Evolutionary conservation across 2,329 filamentous ascomycete genomes (phyloP).

Genomic region (Colletotrichum chrysophilum): DNA sequence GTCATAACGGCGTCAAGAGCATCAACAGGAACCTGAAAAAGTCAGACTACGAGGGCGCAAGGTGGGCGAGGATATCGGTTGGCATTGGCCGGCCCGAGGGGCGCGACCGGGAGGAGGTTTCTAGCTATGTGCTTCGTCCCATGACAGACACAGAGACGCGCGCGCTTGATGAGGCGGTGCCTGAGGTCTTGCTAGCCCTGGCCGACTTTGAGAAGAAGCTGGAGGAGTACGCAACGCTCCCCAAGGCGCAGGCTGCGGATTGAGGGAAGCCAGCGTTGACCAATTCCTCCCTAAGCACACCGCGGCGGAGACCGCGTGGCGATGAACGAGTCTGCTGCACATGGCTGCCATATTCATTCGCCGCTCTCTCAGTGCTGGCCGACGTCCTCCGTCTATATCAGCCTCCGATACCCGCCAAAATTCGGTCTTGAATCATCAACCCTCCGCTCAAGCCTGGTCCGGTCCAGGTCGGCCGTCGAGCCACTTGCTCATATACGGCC

Average conservation of each 20-base stretch:
- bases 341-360: neutral
- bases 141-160: slow-evolving; percentile 61
- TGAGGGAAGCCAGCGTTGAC: neutral
- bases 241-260: neutral
- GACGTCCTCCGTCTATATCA: neutral
- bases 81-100: slow-evolving; percentile 85
- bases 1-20: slow-evolving; percentile 79
- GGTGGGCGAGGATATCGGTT: slow-evolving; percentile 70
- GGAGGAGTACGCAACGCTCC: neutral
- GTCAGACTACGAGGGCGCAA: slow-evolving; percentile 42
- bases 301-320: neutral
- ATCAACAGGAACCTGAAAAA: slow-evolving; percentile 56
- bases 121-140: slow-evolving; percentile 76
- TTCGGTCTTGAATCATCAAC: neutral
- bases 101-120: slow-evolving; percentile 71
- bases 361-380: neutral
- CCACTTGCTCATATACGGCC: slow-evolving; percentile 81
- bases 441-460: slow-evolving; percentile 19
- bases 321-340: neutral
- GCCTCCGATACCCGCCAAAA: neutral
- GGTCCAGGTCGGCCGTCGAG: slow-evolving; percentile 49
- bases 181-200: slow-evolving; percentile 56
- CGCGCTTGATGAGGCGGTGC: slow-evolving; percentile 57
- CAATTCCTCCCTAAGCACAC: neutral
- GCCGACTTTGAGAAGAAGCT: slow-evolving; percentile 45